Evolutionary conservation across 148 eudicot genomes (phyloP).

Genomic region (Pouteria glomerata): DNA sequence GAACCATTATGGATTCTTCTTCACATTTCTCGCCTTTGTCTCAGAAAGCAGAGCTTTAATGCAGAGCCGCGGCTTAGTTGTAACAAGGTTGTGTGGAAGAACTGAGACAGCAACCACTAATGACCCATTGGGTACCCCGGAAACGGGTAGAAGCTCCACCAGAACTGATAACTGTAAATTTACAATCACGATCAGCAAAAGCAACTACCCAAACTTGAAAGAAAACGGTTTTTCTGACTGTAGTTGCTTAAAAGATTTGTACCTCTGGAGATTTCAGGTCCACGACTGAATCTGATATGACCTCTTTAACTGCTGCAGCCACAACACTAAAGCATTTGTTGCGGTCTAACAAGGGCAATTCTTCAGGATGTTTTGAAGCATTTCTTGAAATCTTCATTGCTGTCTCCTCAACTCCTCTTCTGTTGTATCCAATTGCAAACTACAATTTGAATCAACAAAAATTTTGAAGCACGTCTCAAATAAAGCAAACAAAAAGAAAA

Average conservation of each 20-base stretch:
- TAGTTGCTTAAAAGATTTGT: background rate
- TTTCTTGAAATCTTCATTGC: constrained; percentile 33
- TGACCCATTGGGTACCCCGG: constrained; percentile 49
- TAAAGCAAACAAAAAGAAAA: background rate
- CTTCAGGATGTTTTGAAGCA: constrained; percentile 21
- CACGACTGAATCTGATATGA: constrained; percentile 54
- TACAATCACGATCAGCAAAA: constrained; percentile 6
- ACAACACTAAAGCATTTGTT: constrained; percentile 61
- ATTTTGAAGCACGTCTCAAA: background rate
- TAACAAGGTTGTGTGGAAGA: constrained; percentile 57
- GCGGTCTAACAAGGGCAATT: constrained; percentile 44
- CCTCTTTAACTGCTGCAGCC: constrained; percentile 57
- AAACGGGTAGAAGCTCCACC: constrained; percentile 59
- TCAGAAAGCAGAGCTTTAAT: constrained; percentile 50
- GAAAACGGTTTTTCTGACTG: background rate
- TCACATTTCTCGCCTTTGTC: constrained; percentile 30
- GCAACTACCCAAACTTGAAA: background rate
- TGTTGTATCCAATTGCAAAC: constrained; percentile 83
- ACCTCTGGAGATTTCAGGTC: constrained; percentile 84
- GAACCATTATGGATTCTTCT: constrained; percentile 2
- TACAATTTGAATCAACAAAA: constrained; percentile 9
- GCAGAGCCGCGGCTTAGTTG: constrained; percentile 55
- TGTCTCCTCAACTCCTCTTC: constrained; percentile 74
- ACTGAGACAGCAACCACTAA: constrained; percentile 58
- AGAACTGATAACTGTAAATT: constrained; percentile 53